These are phyloP conservation scores for Rhizopus sp. DNA, from an alignment of 371 early-diverging fungal genomes.

Conservation along the genomic window DNA sequence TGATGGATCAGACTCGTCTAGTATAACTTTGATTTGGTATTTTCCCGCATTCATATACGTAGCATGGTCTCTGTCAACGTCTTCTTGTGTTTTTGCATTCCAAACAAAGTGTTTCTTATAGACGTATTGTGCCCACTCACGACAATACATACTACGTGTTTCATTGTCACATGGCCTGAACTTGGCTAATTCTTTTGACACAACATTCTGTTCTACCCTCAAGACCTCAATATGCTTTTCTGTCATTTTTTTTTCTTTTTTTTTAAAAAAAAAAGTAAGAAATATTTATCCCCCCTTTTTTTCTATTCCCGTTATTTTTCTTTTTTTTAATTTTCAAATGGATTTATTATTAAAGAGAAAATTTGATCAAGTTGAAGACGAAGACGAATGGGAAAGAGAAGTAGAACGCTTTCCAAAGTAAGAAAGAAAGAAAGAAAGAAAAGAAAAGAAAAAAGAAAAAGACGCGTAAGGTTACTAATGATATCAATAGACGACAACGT, in stretches of 20 bases:
- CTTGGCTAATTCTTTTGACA: constrained; percentile 73
- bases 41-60: constrained; percentile 26
- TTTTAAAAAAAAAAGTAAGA: constrained; percentile 15
- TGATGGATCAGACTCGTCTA: constrained; percentile 10
- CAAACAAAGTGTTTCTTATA: constrained; percentile 71
- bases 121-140: constrained; percentile 83
- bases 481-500: constrained; percentile 13
- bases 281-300: constrained; percentile 6
- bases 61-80: constrained; percentile 22
- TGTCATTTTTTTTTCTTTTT: constrained; percentile 11
- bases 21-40: constrained; percentile 32
- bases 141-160: constrained; percentile 76
- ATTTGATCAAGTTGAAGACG: constrained; percentile 15
- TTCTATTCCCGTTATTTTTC: constrained; percentile 2
- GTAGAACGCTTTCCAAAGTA: constrained; percentile 6
- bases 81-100: constrained; percentile 52
- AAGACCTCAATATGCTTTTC: constrained; percentile 46
- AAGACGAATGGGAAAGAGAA: constrained; percentile 31
- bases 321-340: background rate
- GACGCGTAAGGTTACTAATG: constrained; percentile 16
- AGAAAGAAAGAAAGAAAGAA: constrained; percentile 1
- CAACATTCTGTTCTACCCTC: constrained; percentile 45
- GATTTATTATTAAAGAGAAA: constrained; percentile 1
- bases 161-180: constrained; percentile 77
- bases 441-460: constrained; percentile 13